Percentiles rank a stretch among this genome's conserved stretches.
These are phyloP conservation scores for Paraconiothyrium sp. DNA, from an alignment of 2,329 filamentous ascomycete genomes.

Conservation along the genomic window DNA sequence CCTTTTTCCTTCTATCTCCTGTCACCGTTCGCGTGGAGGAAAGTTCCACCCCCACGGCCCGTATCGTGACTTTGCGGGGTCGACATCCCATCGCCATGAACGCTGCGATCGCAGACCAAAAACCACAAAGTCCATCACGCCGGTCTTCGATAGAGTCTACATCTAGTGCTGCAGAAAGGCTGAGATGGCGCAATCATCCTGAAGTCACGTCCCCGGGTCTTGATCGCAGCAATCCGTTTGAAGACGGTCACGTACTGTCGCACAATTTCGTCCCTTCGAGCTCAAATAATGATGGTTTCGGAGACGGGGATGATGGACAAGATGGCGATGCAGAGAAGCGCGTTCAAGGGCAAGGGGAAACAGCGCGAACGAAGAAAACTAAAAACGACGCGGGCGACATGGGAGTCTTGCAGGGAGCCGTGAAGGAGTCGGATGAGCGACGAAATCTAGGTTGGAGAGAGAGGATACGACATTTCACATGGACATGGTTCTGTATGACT, in stretches of 20 bases:
- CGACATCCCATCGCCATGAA: slow-evolving; percentile 2
- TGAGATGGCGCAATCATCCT: slow-evolving; percentile 38
- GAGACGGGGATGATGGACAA: slow-evolving; percentile 5
- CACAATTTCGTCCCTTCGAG: background rate
- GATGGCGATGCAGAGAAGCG: background rate
- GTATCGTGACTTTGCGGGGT: background rate
- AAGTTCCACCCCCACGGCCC: background rate
- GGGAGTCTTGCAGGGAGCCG: slow-evolving; percentile 6
- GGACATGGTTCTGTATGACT: slow-evolving; percentile 81
- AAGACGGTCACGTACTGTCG: slow-evolving; percentile 17
- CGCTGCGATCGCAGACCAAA: background rate
- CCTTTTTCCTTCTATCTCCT: background rate
- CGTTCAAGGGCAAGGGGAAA: background rate
- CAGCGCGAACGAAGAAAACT: slow-evolving; percentile 61
- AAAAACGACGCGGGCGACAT: slow-evolving; percentile 8
- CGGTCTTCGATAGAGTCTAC: slow-evolving; percentile 24
- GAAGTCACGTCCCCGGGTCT: slow-evolving; percentile 28
- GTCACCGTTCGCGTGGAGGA: background rate
- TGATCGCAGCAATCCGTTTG: slow-evolving; percentile 33
- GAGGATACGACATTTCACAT: slow-evolving; percentile 71
- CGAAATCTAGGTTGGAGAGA: slow-evolving; percentile 55
- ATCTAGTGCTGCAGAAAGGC: slow-evolving; percentile 31
- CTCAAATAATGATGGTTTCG: slow-evolving; percentile 8
- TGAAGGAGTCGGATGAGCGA: slow-evolving; percentile 11
- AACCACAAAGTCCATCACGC: background rate